phyloP scores from a whole-genome alignment of 1,284 basidiomycete genomes.

The Somion occarium region DNA sequence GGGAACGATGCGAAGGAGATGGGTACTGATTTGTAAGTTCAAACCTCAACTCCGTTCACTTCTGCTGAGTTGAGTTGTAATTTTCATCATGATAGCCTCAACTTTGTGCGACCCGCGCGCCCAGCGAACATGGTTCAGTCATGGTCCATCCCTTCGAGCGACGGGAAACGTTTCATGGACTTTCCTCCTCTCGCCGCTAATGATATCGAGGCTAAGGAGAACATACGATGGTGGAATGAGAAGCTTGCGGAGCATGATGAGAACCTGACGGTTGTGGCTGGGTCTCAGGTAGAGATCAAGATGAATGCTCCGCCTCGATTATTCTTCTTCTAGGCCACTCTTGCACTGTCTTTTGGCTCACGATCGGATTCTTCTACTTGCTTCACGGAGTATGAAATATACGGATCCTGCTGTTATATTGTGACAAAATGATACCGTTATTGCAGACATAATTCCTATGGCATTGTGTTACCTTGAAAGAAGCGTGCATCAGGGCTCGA shows the following conservation, averaged over 20 bases:
- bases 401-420: no score
- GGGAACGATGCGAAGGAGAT: conserved; percentile 18
- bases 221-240: conserved; percentile 22
- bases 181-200: conserved; percentile 18
- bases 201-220: conserved; percentile 12
- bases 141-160: conserved; percentile 17
- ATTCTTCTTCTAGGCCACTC: conserved; percentile 5
- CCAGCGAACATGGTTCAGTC: conserved; percentile 17
- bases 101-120: conserved; percentile 14
- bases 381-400: no score
- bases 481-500: no score
- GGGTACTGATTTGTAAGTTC: conserved; percentile 21
- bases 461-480: no score
- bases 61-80: not conserved
- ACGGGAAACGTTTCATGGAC: conserved; percentile 12
- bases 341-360: no score
- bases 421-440: no score
- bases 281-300: conserved; percentile 10
- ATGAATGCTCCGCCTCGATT: conserved; percentile 9
- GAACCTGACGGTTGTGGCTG: conserved; percentile 16
- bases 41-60: not conserved
- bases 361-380: no score
- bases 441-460: no score
- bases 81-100: conserved; percentile 12
- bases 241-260: conserved; percentile 18